phyloP scores from a whole-genome alignment of 2,329 filamentous ascomycete species.

The Colletotrichum plurivorum region DNA sequence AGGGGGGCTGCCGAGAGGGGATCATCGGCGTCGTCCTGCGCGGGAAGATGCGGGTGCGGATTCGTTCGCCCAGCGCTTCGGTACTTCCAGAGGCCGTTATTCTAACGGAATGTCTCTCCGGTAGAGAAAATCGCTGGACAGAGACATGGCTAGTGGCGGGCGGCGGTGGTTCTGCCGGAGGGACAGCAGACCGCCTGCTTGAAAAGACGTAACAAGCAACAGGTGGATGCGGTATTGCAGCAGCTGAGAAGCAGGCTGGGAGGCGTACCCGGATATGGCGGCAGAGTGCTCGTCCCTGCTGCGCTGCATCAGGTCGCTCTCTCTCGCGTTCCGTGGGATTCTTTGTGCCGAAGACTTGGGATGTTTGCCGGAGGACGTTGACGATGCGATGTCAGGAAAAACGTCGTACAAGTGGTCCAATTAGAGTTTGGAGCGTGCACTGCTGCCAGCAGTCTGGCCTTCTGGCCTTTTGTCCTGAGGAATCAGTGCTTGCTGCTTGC shows the following conservation, averaged over 20 bases:
- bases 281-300: background rate
- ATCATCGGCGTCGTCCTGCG: slow-evolving; percentile 1
- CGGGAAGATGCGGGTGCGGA: slow-evolving; percentile 26
- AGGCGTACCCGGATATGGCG: slow-evolving; percentile 7
- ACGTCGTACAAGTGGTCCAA: slow-evolving; percentile 24
- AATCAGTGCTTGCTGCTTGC: slow-evolving; percentile 8
- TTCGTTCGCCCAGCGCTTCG: slow-evolving; percentile 5
- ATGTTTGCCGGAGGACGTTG: background rate
- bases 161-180: slow-evolving; percentile 9
- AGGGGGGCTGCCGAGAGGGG: background rate
- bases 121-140: slow-evolving; percentile 11
- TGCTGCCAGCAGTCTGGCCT: background rate
- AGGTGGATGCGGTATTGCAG: slow-evolving; percentile 28
- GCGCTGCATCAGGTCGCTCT: background rate
- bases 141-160: slow-evolving; percentile 27
- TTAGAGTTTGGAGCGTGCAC: slow-evolving; percentile 37
- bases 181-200: slow-evolving; percentile 27
- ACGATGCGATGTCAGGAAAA: background rate
- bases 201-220: slow-evolving; percentile 14
- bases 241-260: slow-evolving; percentile 27
- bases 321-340: background rate
- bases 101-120: slow-evolving; percentile 17
- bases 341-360: background rate
- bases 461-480: slow-evolving; percentile 22
- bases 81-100: slow-evolving; percentile 4